A percentile compares a stretch with the other conserved stretches of the same genome.
These are phyloP conservation scores for Nitzschia inconspicua DNA, from an alignment of 108 stramenopile genomes.

Conservation along the genomic window DNA sequence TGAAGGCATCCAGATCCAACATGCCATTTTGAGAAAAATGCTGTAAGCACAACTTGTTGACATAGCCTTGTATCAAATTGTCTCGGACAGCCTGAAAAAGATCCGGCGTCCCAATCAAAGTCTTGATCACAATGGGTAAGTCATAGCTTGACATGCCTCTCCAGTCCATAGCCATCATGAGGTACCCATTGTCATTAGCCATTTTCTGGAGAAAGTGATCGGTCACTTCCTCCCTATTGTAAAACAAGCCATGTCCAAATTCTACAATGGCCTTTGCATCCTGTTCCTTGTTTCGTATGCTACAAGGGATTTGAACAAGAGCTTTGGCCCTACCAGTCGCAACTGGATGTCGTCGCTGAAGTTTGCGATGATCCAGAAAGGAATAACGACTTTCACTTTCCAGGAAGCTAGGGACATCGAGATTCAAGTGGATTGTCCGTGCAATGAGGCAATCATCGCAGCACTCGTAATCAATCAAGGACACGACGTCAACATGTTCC, in stretches of 20 bases:
- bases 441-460: constrained; percentile 22
- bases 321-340: constrained; percentile 48
- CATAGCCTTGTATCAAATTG: constrained; percentile 64
- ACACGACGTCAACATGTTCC: constrained; percentile 21
- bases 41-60: constrained; percentile 49
- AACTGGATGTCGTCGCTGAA: background rate
- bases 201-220: constrained; percentile 30
- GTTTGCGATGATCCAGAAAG: constrained; percentile 20
- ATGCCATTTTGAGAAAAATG: constrained; percentile 42
- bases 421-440: constrained; percentile 48
- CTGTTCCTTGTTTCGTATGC: constrained; percentile 21
- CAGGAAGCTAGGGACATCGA: constrained; percentile 69
- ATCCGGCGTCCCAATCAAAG: constrained; percentile 33
- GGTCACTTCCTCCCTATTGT: constrained; percentile 36
- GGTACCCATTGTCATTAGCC: constrained; percentile 59
- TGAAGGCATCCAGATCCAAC: constrained; percentile 14
- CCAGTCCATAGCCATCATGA: constrained; percentile 67
- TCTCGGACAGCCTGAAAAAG: constrained; percentile 39
- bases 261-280: constrained; percentile 54
- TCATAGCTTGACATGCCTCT: constrained; percentile 68
- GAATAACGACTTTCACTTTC: constrained; percentile 29
- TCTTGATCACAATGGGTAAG: constrained; percentile 47
- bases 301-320: constrained; percentile 66
- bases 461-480: constrained; percentile 17
- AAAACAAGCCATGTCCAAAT: constrained; percentile 79